Evolutionary conservation across 2,329 filamentous ascomycete species (phyloP), one percentile per base, ranked within the genome.

Genomic region (Pseudonectria foliicola): DNA sequence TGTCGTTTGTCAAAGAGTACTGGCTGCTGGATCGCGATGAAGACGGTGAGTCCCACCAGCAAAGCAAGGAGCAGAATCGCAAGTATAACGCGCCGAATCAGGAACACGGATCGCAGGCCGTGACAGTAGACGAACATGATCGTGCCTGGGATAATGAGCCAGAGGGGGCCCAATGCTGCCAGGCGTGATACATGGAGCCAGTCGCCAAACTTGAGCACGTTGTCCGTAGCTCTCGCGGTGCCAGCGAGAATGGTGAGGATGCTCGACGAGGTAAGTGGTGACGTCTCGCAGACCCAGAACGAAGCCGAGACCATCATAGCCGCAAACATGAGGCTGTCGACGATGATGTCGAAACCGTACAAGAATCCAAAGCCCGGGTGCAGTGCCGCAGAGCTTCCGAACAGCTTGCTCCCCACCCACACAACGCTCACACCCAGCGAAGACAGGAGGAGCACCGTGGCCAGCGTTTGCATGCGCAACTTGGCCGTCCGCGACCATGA

Each of bases 401-500:
- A 53, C 3, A 64, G 31, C 11, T 55, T 52, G 4, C 52, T 51
- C 2, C 50, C 44, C 12, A 64, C 27, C 52, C 62, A 66, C 15
- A 68, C 36, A 3, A 66, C 26, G 1, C 54, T 57, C 35, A 62
- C 57, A 6, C 54, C 58, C 3, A 67, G 21, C 0, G 68, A 60
- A 1, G 68, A 61, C 7, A 61, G 40, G 2, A 64, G 39, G 5
- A 75, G 46, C 3, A 73, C 59, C 3, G 54, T 53, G 6, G 66
- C 62, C 7, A 76, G 49, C 1, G 60, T 64, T 8, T 60, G 62
- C n/a, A 76, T 51, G 3, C 69, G 64, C 23, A 56, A 52, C 41
- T 63, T 69, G 6, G 67, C 64, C 0, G 68, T 71, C 27, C 66
- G 62, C 1, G 67, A 58, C 70, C 71, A 74, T 10, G 64, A 63